Percentiles rank a stretch among this genome's conserved stretches.
Conservation (phyloP, 2,329 filamentous ascomycete species). For the Penicillium sp. region DNA sequence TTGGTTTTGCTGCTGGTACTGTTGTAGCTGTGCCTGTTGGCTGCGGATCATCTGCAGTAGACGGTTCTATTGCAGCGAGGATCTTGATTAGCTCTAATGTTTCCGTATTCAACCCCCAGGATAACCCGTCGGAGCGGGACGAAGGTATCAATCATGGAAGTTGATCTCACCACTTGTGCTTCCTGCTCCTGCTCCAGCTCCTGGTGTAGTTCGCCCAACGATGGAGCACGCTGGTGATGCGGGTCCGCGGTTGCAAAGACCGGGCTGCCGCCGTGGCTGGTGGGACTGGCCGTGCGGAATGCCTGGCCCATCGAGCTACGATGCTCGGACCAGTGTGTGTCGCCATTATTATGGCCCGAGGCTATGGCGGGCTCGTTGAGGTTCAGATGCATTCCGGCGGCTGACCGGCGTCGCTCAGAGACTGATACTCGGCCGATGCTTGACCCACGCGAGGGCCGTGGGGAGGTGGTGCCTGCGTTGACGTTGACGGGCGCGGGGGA, state of each 20-base stretch:
- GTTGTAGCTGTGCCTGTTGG: constrained; percentile 50
- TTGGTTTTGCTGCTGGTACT: constrained; percentile 40
- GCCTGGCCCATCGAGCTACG: constrained; percentile 42
- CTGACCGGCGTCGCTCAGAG: constrained; percentile 48
- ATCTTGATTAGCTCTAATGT: neutral
- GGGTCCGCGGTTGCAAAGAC: constrained; percentile 48
- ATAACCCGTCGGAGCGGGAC: neutral
- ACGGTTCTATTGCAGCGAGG: constrained; percentile 43
- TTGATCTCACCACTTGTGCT: constrained; percentile 50
- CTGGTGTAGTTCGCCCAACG: constrained; percentile 53
- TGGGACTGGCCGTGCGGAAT: constrained; percentile 47
- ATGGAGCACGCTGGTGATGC: constrained; percentile 52
- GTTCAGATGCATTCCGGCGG: constrained; percentile 43
- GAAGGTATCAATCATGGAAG: neutral
- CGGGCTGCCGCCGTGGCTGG: constrained; percentile 46
- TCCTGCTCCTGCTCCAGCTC: constrained; percentile 56
- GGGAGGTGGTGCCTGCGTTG: constrained; percentile 45
- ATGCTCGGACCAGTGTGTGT: constrained; percentile 41
- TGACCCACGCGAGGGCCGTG: constrained; percentile 40
- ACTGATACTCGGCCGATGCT: constrained; percentile 40
- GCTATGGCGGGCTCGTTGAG: constrained; percentile 35
- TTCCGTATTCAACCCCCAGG: neutral
- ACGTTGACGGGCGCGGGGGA: constrained; percentile 58
- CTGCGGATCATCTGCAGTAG: constrained; percentile 53
- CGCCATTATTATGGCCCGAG: constrained; percentile 37